Evolutionary conservation across 192 early-diverging fungal genomes (phyloP).

Genomic region (Chytriomyces confervae): DNA sequence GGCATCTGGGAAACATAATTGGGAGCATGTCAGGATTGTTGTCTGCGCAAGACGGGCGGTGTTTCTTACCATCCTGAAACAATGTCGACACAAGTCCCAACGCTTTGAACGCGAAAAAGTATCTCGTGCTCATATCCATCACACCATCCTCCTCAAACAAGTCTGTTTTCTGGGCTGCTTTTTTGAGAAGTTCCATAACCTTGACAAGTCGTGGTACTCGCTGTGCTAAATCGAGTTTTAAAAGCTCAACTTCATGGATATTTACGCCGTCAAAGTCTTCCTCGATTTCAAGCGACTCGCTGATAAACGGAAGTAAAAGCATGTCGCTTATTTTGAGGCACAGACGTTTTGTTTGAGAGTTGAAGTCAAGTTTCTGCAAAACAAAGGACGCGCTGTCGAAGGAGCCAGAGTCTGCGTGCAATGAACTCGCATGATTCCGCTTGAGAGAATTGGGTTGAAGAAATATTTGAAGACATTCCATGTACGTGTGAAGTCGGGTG

Average conservation of each 20-base stretch:
- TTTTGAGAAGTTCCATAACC: neutral
- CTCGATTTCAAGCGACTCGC: slow-evolving; percentile 10
- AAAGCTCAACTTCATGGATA: neutral
- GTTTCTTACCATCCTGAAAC: slow-evolving; percentile 20
- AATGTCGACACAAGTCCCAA: slow-evolving; percentile 4
- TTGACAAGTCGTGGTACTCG: neutral
- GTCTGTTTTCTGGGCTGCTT: neutral
- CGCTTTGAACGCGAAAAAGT: slow-evolving; percentile 28
- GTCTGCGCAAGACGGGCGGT: neutral
- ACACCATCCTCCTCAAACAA: neutral
- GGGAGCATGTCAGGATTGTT: slow-evolving; percentile 1
- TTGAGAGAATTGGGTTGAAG: slow-evolving; percentile 26
- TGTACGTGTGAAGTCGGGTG: slow-evolving; percentile 13
- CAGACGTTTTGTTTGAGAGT: slow-evolving; percentile 7
- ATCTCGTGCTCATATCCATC: slow-evolving; percentile 23
- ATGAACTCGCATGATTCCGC: slow-evolving; percentile 1
- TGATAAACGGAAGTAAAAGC: slow-evolving; percentile 37
- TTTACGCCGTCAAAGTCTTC: slow-evolving; percentile 9
- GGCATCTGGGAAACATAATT: slow-evolving; percentile 12
- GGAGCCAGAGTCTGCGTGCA: neutral
- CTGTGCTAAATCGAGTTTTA: slow-evolving; percentile 19
- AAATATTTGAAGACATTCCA: slow-evolving; percentile 32
- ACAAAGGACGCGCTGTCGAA: slow-evolving; percentile 21
- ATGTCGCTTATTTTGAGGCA: slow-evolving; percentile 36
- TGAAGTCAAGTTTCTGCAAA: slow-evolving; percentile 25